These are phyloP conservation scores for Desmodesmus armatus DNA, from an alignment of 139 green algal species.

Conservation along the genomic window DNA sequence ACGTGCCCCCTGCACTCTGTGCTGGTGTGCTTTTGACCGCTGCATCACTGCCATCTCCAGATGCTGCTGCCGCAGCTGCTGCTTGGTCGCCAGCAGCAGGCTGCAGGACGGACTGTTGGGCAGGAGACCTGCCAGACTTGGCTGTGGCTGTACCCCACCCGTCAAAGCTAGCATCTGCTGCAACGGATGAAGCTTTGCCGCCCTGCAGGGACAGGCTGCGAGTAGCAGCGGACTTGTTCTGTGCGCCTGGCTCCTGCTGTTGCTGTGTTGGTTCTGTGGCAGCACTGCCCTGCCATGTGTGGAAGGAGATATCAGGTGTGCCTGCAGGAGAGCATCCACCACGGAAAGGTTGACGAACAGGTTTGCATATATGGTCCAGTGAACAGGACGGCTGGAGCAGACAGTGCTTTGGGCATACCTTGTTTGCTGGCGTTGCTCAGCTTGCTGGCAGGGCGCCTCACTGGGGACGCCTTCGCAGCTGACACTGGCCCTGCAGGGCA, in stretches of 20 bases:
- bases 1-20: no score
- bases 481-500: neutral
- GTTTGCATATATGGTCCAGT: neutral
- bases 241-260: neutral
- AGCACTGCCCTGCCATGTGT: conserved; percentile 5
- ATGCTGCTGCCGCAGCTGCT: neutral
- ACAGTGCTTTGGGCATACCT: neutral
- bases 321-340: neutral
- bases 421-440: conserved; percentile 28
- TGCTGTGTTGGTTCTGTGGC: conserved; percentile 2
- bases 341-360: neutral
- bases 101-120: neutral
- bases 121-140: neutral
- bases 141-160: neutral
- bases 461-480: neutral
- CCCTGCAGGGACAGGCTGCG: neutral
- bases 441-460: neutral
- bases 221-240: neutral
- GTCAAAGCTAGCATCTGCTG: neutral
- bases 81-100: neutral
- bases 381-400: neutral
- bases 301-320: conserved; percentile 5
- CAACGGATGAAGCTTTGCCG: no score
- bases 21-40: no score
- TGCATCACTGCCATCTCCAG: neutral